phyloP scores from a whole-genome alignment of 2,329 filamentous ascomycete genomes.

The Apiospora aurea region DNA sequence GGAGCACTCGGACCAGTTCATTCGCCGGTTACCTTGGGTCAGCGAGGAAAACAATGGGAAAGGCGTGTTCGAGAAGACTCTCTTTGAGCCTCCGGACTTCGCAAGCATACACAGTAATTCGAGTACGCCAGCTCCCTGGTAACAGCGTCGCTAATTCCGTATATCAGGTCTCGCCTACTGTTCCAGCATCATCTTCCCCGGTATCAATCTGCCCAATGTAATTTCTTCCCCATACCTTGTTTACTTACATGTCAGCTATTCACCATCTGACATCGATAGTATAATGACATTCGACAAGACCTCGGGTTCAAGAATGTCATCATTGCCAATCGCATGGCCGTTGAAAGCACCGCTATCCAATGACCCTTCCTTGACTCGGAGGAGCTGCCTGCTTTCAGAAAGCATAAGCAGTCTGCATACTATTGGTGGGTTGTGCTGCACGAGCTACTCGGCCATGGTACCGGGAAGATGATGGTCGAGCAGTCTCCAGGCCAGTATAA shows the following conservation, averaged over 20 bases:
- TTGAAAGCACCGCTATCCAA: conserved; percentile 53
- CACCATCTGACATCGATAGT: conserved; percentile 40
- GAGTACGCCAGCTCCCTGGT: background rate
- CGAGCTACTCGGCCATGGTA: conserved; percentile 70
- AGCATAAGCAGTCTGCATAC: conserved; percentile 70
- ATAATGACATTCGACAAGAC: conserved; percentile 64
- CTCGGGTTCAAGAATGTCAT: conserved; percentile 72
- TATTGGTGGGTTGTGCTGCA: conserved; percentile 77
- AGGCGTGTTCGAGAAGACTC: conserved; percentile 73
- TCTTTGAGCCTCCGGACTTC: conserved; percentile 76
- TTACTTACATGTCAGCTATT: background rate
- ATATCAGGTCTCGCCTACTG: conserved; percentile 50
- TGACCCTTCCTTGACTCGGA: conserved; percentile 65
- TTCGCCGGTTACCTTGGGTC: conserved; percentile 72
- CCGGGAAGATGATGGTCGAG: conserved; percentile 67
- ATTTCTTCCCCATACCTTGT: background rate
- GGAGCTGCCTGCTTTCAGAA: conserved; percentile 67
- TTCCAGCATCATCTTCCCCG: conserved; percentile 51
- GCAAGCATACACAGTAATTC: conserved; percentile 73
- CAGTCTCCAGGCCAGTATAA: conserved; percentile 61
- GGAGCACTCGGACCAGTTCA: conserved; percentile 68
- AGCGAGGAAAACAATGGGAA: conserved; percentile 47
- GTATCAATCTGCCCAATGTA: conserved; percentile 53
- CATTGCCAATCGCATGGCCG: conserved; percentile 63
- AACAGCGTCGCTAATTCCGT: conserved; percentile 20